Base-by-base conservation (phyloP, 495 filamentous ascomycete genomes). In the Cercophora scortea region DNA sequence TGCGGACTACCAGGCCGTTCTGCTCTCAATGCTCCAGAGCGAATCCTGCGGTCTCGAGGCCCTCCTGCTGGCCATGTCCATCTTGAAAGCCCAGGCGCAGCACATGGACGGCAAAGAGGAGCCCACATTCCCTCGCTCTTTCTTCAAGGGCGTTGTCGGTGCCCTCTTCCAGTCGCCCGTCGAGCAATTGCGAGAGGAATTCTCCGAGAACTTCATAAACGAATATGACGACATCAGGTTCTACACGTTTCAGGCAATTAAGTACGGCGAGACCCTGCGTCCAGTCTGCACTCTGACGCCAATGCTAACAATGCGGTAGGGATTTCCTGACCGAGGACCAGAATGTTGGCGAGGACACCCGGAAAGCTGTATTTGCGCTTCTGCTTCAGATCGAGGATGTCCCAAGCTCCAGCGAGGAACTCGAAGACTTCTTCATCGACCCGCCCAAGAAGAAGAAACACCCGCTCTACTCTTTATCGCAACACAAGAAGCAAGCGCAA, bases 221-320 rank as follows among this genome's bases (percentile, higher is more conserved):
- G 71, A 80, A 54, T 91, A 84, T 63, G 87, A 95, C 51, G 93
- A 98, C 71, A 75, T 96, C 51, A 71, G 90, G 52, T 95, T 83
- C 63, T 86, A 87, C 60, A 88, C 88, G 8, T 88, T 95, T 59
- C 66, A 78, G 45, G 76, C 77, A 33, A 71, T 92, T 42, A 71
- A 75, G 88, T 90, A 80, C 38, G 83, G 78, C 25, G 13, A 16
- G 38, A 40, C 35, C 19, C 41, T 46, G 35, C 13, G 17, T 40
- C 19, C 8, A 1, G 25, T 25, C 25, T 25, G 25, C 25, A 25
- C 25, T 5, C 25, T 2, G 25, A 2, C 25, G n/a, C 25, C 25
- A 25, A 25, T 59, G 64, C 61, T 56, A 38, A 58, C 55, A 19
- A 8, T 36, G 4, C 33, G 13, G 33, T 25, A 74, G 68, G 44